Evolutionary conservation across 1,284 basidiomycete species (phyloP), one percentile per base, ranked within the genome.

Genomic region (Trichosporon sp.): DNA sequence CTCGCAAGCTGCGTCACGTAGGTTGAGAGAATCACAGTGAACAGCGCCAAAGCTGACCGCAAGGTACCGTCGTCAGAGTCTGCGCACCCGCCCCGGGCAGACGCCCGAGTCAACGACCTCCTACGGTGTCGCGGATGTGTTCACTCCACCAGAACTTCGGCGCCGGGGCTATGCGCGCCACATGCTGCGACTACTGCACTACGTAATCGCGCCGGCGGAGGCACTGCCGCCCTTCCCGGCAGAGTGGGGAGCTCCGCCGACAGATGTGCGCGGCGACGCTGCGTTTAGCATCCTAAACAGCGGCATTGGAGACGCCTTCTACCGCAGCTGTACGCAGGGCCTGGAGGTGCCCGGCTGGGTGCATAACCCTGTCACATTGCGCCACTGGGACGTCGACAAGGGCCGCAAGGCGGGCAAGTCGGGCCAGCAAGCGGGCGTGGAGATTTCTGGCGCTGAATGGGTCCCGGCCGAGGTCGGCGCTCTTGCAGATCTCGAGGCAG

Each of bases 101-200:
- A 8, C 58, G 0, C 59, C 69, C 4, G 63, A 37, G 34, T 16
- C 34, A 16, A 37, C 34, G 10, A 56, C 56, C 10, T 52, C 66
- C 19, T 78, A 78, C 60, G 72, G 56, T 19, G 69, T 78, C 19
- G 68, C 67, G 1, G 72, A 70, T 0, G 75, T 78, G 1, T 69
- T 73, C 25, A 76, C 74, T 1, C 73, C 73, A 0, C 33, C 52
- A 1, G 19, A 67, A n/a, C 68, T 73, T 58, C 70, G 68, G n/a
- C 70, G 66, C 2, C 66, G 70, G 11, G 74, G 75, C 1, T 76
- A 74, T 61, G 74, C 74, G 2, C 70, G 68, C 14, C 74, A 73
- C 63, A 56, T 77, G 40, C 65, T 76, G 10, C 65, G 65, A 4
- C 63, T 75, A 21, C 65, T 78, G 10, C 75, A 78, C 60, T 73